phyloP scores from a whole-genome alignment of 768 basidiomycete genomes.

The Coprinellus aureogranulatus region DNA sequence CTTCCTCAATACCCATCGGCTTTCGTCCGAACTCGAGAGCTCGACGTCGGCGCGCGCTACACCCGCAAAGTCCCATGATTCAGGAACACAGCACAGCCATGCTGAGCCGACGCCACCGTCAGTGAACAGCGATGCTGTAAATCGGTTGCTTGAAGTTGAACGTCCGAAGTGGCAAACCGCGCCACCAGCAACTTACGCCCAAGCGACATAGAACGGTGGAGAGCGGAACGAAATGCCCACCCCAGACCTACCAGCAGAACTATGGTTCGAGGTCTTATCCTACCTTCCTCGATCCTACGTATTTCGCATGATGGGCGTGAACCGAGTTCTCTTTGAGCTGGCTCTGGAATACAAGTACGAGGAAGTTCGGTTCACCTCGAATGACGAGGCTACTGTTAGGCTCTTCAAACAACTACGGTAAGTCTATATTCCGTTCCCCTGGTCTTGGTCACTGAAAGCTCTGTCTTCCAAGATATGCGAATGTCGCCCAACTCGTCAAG shows the following conservation, averaged over 20 bases:
- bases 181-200: too few species aligned
- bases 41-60: too few species aligned
- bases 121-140: too few species aligned
- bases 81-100: too few species aligned
- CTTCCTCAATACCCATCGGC: too few species aligned
- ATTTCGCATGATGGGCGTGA: constrained; percentile 28
- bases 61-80: too few species aligned
- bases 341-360: constrained; percentile 28
- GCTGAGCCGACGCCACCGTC: too few species aligned
- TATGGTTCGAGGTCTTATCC: constrained; percentile 25
- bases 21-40: too few species aligned
- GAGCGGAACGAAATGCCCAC: constrained; percentile 9
- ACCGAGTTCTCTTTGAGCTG: constrained; percentile 27
- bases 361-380: constrained; percentile 25
- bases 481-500: constrained; percentile 21
- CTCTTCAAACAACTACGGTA: constrained; percentile 23
- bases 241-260: constrained; percentile 23
- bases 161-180: too few species aligned
- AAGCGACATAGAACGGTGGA: too few species aligned
- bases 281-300: constrained; percentile 21
- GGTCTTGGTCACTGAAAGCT: too few species aligned
- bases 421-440: not conserved
- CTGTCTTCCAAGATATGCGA: constrained; percentile 11
- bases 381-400: constrained; percentile 18
- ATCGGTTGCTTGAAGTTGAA: too few species aligned